A percentile compares a stretch with the other conserved stretches of the same genome.
These are phyloP conservation scores for Nannochloris sp. DNA, from an alignment of 139 green algal genomes.

Conservation along the genomic window DNA sequence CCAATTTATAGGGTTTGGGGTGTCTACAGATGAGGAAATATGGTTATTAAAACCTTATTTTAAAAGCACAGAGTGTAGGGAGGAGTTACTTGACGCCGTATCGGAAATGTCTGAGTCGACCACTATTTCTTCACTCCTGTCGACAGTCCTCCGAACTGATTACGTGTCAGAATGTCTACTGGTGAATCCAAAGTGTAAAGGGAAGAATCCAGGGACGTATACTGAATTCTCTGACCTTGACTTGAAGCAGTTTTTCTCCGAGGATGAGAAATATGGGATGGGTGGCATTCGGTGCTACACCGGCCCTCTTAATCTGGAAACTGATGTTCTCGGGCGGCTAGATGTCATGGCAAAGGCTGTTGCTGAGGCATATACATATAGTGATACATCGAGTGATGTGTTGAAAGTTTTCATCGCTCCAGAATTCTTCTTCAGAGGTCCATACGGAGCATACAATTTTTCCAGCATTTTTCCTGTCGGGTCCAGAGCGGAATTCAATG, in stretches of 20 bases:
- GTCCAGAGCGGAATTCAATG: not conserved
- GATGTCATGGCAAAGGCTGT: not conserved
- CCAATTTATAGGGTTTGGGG: not conserved
- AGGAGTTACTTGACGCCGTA: not conserved
- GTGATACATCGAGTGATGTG: not conserved
- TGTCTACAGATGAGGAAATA: not conserved
- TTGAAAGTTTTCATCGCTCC: slow-evolving; percentile 1
- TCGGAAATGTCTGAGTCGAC: no score
- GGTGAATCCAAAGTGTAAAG: not conserved
- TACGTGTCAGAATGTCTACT: not conserved
- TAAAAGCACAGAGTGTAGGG: not conserved
- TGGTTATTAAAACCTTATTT: slow-evolving; percentile 1
- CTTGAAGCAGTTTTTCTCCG: not conserved
- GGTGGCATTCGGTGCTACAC: not conserved
- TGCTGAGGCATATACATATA: not conserved
- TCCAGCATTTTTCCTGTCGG: not conserved
- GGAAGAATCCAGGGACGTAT: not conserved
- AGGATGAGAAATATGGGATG: not conserved
- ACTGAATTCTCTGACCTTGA: not conserved
- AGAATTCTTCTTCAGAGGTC: slow-evolving; percentile 1
- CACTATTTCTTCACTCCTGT: not conserved
- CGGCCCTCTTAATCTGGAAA: not conserved
- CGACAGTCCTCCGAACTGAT: not conserved
- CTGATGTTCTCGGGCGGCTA: not conserved
- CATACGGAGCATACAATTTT: not conserved